phyloP scores from a whole-genome alignment of 2,329 filamentous ascomycete species.

The Raffaelea ambrosiae region DNA sequence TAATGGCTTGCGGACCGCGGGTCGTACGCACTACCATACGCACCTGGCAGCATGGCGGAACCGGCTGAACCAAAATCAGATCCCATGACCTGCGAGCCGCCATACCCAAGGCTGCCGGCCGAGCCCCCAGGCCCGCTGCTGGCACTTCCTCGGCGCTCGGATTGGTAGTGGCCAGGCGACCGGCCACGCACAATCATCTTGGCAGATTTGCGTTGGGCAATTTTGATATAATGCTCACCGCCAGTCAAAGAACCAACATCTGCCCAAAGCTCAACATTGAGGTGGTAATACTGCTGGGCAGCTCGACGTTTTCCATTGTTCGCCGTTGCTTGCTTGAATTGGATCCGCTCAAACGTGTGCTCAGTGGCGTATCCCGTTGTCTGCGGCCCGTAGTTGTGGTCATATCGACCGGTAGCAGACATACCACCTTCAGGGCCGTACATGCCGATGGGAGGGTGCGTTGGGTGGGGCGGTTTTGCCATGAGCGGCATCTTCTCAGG shows the following conservation, averaged over 20 bases:
- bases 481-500: slow-evolving; percentile 61
- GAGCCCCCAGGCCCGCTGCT: slow-evolving; percentile 61
- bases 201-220: slow-evolving; percentile 65
- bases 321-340: slow-evolving; percentile 88
- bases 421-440: slow-evolving; percentile 23
- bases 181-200: slow-evolving; percentile 83
- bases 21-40: slow-evolving; percentile 30
- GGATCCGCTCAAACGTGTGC: slow-evolving; percentile 75
- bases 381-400: slow-evolving; percentile 31
- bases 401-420: slow-evolving; percentile 23
- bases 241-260: slow-evolving; percentile 44
- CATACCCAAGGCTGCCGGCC: slow-evolving; percentile 46
- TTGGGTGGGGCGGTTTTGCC: slow-evolving; percentile 51
- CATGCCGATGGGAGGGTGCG: slow-evolving; percentile 34
- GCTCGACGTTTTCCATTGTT: slow-evolving; percentile 89
- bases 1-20: slow-evolving; percentile 30
- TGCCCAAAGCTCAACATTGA: slow-evolving; percentile 77
- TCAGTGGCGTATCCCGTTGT: slow-evolving; percentile 36
- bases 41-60: slow-evolving; percentile 29
- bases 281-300: slow-evolving; percentile 85
- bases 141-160: slow-evolving; percentile 58
- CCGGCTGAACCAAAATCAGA: slow-evolving; percentile 27
- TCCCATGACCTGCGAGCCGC: slow-evolving; percentile 29
- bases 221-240: slow-evolving; percentile 54
- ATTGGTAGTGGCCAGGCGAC: slow-evolving; percentile 73